Evolutionary conservation across 2,329 filamentous ascomycete genomes (phyloP).

Genomic region (Fusarium sp.): DNA sequence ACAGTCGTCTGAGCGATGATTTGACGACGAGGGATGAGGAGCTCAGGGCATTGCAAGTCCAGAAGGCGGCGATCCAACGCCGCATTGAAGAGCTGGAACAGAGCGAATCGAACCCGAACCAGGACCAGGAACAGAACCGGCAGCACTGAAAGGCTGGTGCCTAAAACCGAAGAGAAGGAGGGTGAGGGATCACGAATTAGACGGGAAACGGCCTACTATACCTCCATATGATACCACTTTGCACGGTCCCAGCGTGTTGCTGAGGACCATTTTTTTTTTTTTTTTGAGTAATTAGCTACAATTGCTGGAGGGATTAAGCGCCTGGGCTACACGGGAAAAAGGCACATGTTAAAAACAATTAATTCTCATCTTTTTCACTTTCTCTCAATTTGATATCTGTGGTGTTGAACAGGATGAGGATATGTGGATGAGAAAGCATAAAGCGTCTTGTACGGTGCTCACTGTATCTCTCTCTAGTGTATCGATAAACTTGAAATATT

Average conservation of each 20-base stretch:
- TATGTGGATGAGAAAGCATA: neutral
- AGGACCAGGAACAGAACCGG: slow-evolving; percentile 16
- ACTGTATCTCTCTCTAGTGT: neutral
- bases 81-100: slow-evolving; percentile 52
- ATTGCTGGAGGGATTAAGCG: slow-evolving; percentile 6
- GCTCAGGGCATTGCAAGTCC: slow-evolving; percentile 49
- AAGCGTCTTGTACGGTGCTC: neutral
- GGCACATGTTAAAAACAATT: neutral
- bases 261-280: slow-evolving; percentile 35
- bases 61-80: slow-evolving; percentile 52
- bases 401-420: neutral
- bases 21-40: slow-evolving; percentile 46
- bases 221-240: slow-evolving; percentile 49
- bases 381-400: neutral
- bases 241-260: slow-evolving; percentile 34
- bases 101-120: slow-evolving; percentile 34
- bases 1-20: slow-evolving; percentile 38
- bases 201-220: slow-evolving; percentile 41
- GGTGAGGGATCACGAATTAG: slow-evolving; percentile 29
- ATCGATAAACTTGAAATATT: neutral
- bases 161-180: slow-evolving; percentile 11
- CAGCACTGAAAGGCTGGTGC: slow-evolving; percentile 12
- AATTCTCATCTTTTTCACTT: neutral
- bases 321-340: neutral
- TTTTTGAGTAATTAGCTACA: slow-evolving; percentile 15